Evolutionary conservation across 345 rosid species (phyloP).

Genomic region (Bruguiera sexangula): DNA sequence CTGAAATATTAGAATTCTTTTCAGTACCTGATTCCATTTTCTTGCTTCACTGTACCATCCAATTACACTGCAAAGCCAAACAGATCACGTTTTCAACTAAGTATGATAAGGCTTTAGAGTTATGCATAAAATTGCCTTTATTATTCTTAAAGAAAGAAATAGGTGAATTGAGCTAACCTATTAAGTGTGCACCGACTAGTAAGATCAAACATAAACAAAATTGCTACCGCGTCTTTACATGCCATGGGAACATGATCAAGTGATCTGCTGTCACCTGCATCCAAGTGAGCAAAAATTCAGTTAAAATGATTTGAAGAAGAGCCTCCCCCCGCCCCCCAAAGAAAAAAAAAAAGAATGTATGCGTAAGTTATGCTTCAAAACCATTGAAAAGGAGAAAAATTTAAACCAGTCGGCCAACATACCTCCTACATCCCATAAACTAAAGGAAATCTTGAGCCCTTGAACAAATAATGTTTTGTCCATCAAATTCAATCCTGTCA

Average conservation of each 20-base stretch:
- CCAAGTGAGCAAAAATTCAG: background rate
- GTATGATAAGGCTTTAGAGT: background rate
- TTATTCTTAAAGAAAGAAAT: background rate
- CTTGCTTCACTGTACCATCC: conserved; percentile 86
- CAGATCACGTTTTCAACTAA: background rate
- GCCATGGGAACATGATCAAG: conserved; percentile 82
- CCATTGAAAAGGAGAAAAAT: background rate
- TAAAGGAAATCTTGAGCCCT: conserved; percentile 79
- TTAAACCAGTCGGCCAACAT: background rate
- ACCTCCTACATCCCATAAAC: conserved; percentile 98
- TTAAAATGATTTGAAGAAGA: background rate
- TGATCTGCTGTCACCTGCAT: conserved; percentile 62
- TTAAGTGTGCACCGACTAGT: conserved; percentile 93
- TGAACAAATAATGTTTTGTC: conserved; percentile 77
- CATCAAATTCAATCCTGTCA: conserved; percentile 82
- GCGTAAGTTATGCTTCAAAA: too few species aligned
- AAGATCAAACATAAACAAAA: conserved; percentile 94
- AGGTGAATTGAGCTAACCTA: conserved; percentile 38
- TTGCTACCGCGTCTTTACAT: conserved; percentile 95
- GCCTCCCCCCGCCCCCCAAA: too few species aligned
- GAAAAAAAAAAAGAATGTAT: background rate
- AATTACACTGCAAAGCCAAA: conserved; percentile 49
- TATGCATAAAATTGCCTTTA: background rate
- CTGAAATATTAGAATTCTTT: background rate
- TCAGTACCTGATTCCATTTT: conserved; percentile 89